A percentile compares a stretch with the other conserved stretches of the same genome.
These are phyloP conservation scores for Aspergillus floridensis DNA, from an alignment of 2,329 filamentous ascomycete genomes.

Conservation along the genomic window DNA sequence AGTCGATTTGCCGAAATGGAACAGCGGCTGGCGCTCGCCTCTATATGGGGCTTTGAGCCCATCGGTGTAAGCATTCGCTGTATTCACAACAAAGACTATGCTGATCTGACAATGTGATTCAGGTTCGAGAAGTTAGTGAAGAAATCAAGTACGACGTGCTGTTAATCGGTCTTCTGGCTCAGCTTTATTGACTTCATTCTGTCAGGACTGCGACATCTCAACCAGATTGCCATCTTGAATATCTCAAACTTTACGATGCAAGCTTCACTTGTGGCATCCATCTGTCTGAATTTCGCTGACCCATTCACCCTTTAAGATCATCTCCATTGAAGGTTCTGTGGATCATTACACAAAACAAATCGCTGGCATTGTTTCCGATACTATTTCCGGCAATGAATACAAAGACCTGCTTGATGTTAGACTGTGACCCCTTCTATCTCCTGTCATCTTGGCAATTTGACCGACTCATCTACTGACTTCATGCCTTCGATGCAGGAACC, in stretches of 20 bases:
- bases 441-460: neutral
- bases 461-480: neutral
- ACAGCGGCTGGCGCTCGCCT: constrained; percentile 29
- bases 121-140: constrained; percentile 27
- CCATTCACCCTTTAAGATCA: constrained; percentile 18
- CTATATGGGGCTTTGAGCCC: constrained; percentile 34
- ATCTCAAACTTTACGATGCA: constrained; percentile 24
- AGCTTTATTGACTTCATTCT: neutral
- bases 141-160: constrained; percentile 21
- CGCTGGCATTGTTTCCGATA: constrained; percentile 17
- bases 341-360: constrained; percentile 13
- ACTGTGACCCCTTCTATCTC: neutral
- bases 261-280: constrained; percentile 1
- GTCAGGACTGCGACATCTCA: constrained; percentile 12
- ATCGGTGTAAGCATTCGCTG: constrained; percentile 25
- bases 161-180: neutral
- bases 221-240: constrained; percentile 20
- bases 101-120: constrained; percentile 6
- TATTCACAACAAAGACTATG: neutral
- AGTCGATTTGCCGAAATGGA: constrained; percentile 13
- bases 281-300: neutral
- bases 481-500: constrained; percentile 21
- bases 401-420: constrained; percentile 36
- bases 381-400: constrained; percentile 30
- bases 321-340: constrained; percentile 25